phyloP scores from a whole-genome alignment of 345 rosid genomes.

The Syzygium jambos region DNA sequence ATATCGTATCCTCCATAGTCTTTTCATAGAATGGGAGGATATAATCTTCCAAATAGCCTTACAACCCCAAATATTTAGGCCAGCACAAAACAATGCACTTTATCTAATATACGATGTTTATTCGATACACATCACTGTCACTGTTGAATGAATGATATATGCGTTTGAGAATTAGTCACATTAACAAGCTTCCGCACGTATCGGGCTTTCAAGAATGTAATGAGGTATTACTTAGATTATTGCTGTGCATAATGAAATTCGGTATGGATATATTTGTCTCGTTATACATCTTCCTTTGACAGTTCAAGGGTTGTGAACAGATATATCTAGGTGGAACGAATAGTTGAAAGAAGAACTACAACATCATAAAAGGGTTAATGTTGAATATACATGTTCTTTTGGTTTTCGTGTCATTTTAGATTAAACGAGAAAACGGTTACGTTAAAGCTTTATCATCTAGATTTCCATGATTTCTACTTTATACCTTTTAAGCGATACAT shows the following conservation, averaged over 20 bases:
- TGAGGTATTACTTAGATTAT: neutral
- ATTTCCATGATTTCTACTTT: neutral
- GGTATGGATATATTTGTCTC: neutral
- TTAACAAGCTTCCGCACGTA: neutral
- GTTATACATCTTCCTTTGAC: neutral
- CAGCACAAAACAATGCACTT: neutral
- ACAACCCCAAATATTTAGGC: neutral
- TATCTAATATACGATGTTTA: neutral
- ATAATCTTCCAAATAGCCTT: neutral
- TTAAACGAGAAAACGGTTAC: neutral
- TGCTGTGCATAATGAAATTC: neutral
- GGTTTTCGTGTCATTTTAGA: neutral
- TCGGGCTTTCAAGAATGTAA: neutral
- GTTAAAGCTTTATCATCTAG: neutral
- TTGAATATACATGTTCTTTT: neutral
- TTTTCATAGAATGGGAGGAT: neutral
- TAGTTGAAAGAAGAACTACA: neutral
- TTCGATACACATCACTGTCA: neutral
- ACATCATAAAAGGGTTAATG: neutral
- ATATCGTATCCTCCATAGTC: conserved; percentile 4
- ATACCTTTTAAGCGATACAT: neutral
- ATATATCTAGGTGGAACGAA: neutral
- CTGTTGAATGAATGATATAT: neutral
- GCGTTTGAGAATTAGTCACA: neutral
- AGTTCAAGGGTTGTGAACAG: neutral